Evolutionary conservation across 2,329 filamentous ascomycete genomes (phyloP), one percentile per base, ranked within the genome.

Genomic region (Trichoderma endophyticum): DNA sequence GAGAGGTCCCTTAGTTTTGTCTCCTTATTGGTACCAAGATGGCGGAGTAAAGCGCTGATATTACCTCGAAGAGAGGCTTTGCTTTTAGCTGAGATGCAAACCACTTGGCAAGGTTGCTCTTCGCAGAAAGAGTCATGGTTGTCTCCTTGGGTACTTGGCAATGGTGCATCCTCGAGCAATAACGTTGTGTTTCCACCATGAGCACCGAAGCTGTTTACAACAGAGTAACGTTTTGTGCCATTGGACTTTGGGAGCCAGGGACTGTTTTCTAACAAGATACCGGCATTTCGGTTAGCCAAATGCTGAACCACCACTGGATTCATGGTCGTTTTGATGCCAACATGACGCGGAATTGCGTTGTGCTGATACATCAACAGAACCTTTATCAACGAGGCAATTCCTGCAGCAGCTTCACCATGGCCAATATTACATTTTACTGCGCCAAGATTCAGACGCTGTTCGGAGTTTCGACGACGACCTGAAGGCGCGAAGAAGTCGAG

Each of bases 131-230:
- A 18, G 24, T 72, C 71, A 6, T 11, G 18, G 21, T 5, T 14
- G 15, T 48, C 21, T 63, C 24, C 15, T 34, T 28, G 43, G 43
- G 7, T 32, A 15, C 28, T 14, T 26, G 12, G 21, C 51, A 21
- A 28, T 11, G 87, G 86, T 1, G 85, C 84, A 6, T 87, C 84
- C 76, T 92, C 88, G 1, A 93, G 76, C 18, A 93, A 78, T 34
- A 93, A 77, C 18, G 89, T 89, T 2, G 90, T 92, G 79, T 93
- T 93, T 15, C 91, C 91, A 75, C 91, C 91, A 59, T 91, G 90
- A 12, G 91, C 91, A 73, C 87, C 88, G 77, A 92, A 92, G 81
- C 92, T 92, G 81, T 93, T 93, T 73, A 92, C 81, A 74, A 88
- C 88, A 82, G 73, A 75, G 77, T 76, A 83, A 86, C 0, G 83